A percentile compares a stretch with the other conserved stretches of the same genome.
Conservation (phyloP, 2,329 filamentous ascomycete genomes). For the Penicillium paneum region DNA sequence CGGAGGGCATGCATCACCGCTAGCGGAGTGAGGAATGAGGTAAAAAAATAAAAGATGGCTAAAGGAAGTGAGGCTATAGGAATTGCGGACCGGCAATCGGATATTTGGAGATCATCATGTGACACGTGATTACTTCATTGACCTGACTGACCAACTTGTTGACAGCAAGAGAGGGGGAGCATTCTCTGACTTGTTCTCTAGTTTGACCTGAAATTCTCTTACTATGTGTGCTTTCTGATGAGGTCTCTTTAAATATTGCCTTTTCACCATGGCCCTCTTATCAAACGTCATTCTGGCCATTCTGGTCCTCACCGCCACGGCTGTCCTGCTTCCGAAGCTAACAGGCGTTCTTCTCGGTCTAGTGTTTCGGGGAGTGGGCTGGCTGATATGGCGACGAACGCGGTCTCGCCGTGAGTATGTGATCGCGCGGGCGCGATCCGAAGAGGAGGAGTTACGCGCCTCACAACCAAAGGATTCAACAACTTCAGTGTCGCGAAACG, state of each 20-base stretch:
- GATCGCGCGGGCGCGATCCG: conserved; percentile 45
- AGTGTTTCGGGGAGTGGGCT: conserved; percentile 52
- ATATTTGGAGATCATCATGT: conserved; percentile 18
- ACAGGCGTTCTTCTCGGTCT: conserved; percentile 33
- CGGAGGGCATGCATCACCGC: conserved; percentile 16
- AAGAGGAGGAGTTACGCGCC: conserved; percentile 37
- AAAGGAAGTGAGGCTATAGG: not conserved
- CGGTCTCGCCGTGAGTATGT: conserved; percentile 60
- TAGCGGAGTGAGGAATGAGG: not conserved
- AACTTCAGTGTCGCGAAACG: conserved; percentile 16
- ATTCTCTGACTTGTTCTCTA: conserved; percentile 5
- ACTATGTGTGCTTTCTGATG: conserved; percentile 23
- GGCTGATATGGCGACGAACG: conserved; percentile 61
- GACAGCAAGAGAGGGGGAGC: conserved; percentile 15
- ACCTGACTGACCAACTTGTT: conserved; percentile 18
- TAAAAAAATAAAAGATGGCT: not conserved
- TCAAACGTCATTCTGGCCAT: conserved; percentile 32
- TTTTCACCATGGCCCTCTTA: conserved; percentile 34
- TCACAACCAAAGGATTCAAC: conserved; percentile 26
- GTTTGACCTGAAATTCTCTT: conserved; percentile 5
- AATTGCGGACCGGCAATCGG: conserved; percentile 4
- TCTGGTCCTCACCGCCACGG: conserved; percentile 34
- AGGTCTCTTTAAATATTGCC: conserved; percentile 7
- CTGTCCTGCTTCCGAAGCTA: conserved; percentile 35
- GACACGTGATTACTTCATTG: conserved; percentile 20